Evolutionary conservation across 768 basidiomycete genomes (phyloP).

Genomic region (Lactarius quietus): DNA sequence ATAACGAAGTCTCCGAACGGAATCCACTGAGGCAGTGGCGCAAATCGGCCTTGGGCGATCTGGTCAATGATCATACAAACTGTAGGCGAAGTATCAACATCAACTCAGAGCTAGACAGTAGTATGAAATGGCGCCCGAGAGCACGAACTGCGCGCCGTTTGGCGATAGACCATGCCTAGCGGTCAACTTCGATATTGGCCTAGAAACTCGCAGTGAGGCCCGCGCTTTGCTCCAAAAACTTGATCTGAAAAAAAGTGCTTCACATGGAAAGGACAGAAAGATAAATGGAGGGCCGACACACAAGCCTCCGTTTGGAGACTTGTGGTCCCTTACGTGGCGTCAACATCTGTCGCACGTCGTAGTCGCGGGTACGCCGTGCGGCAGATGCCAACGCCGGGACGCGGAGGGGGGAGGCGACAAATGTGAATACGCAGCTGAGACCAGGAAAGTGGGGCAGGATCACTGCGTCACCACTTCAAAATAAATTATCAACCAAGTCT

Average conservation of each 20-base stretch:
- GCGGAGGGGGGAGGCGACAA: conserved; percentile 5
- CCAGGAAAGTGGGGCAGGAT: neutral
- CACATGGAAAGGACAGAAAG: conserved; percentile 1
- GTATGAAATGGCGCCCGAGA: neutral
- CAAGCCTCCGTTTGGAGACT: conserved; percentile 10
- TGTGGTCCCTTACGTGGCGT: conserved; percentile 11
- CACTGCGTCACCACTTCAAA: neutral
- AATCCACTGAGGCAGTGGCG: neutral
- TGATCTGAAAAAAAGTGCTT: conserved; percentile 16
- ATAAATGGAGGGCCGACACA: conserved; percentile 1
- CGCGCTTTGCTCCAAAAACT: neutral
- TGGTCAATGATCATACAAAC: no score
- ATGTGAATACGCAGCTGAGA: conserved; percentile 18
- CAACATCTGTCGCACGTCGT: conserved; percentile 12
- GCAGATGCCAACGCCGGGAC: conserved; percentile 13
- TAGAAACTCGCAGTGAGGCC: neutral
- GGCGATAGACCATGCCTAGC: neutral
- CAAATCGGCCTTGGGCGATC: neutral
- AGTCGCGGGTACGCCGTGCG: conserved; percentile 18
- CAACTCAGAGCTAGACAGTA: neutral
- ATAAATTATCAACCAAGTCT: neutral
- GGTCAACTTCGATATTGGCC: neutral
- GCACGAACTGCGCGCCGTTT: neutral
- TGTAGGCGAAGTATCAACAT: neutral
- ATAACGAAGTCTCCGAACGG: neutral